Conservation (phyloP, 1,139 yeast genomes). For the Kodamaea derodonti region DNA sequence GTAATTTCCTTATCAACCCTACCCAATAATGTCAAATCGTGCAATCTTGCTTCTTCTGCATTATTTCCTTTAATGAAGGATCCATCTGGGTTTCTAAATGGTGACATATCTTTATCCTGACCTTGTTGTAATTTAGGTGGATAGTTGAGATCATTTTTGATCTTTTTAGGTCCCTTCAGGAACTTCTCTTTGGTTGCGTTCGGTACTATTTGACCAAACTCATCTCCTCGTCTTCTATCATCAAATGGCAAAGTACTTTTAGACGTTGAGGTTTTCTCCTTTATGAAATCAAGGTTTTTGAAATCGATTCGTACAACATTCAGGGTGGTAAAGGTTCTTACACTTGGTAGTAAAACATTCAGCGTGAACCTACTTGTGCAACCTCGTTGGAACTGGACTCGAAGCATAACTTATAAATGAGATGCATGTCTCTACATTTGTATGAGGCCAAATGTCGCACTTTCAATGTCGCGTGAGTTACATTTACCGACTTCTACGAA, state of each 20-base stretch:
- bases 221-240: conserved; percentile 26
- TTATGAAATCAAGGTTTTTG: conserved; percentile 11
- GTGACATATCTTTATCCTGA: conserved; percentile 17
- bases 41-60: conserved; percentile 52
- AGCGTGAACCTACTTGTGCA: no score
- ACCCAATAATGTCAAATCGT: conserved; percentile 45
- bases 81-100: conserved; percentile 39
- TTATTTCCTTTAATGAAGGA: conserved; percentile 40
- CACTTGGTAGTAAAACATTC: no score
- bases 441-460: no score
- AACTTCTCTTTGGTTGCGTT: neutral
- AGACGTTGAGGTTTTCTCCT: conserved; percentile 1
- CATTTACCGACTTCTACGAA: no score
- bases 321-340: no score
- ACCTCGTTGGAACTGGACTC: no score
- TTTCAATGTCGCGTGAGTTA: no score
- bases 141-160: neutral
- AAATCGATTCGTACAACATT: conserved; percentile 8
- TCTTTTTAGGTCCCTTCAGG: neutral
- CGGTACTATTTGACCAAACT: conserved; percentile 44
- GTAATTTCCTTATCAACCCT: conserved; percentile 44
- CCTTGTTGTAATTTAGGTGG: neutral
- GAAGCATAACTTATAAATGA: no score
- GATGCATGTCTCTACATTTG: no score
- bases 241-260: conserved; percentile 25